These are phyloP conservation scores for Stagonosporopsis tanaceti DNA, from an alignment of 2,329 filamentous ascomycete genomes.

Conservation along the genomic window DNA sequence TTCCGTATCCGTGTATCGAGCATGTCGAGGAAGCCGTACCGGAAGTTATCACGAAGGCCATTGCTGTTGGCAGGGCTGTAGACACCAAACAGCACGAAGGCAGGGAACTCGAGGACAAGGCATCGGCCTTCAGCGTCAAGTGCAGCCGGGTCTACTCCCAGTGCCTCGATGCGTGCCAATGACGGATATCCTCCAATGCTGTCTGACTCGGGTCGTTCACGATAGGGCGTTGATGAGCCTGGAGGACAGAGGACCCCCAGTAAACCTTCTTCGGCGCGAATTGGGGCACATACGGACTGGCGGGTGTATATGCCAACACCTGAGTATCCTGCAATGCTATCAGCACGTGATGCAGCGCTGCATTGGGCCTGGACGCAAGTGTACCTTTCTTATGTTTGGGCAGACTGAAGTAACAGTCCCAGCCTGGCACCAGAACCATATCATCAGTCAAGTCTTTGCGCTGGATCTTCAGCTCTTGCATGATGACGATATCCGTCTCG, in stretches of 20 bases:
- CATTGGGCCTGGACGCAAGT: not conserved
- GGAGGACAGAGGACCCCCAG: conserved; percentile 80
- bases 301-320: conserved; percentile 95
- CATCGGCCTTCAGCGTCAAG: conserved; percentile 93
- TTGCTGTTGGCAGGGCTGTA: conserved; percentile 93
- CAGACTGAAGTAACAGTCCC: conserved; percentile 96
- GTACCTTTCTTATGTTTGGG: conserved; percentile 91
- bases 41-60: conserved; percentile 82
- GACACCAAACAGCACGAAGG: conserved; percentile 90
- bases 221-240: conserved; percentile 73
- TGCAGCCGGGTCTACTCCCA: conserved; percentile 69
- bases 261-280: conserved; percentile 93
- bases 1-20: conserved; percentile 88
- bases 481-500: conserved; percentile 89
- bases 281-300: conserved; percentile 83
- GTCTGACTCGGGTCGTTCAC: conserved; percentile 74
- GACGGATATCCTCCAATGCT: conserved; percentile 90
- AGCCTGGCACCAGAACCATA: conserved; percentile 93
- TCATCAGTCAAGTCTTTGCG: conserved; percentile 90
- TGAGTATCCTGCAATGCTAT: conserved; percentile 75
- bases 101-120: conserved; percentile 89
- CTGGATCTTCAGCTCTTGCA: conserved; percentile 97
- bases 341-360: conserved; percentile 19
- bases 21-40: conserved; percentile 78
- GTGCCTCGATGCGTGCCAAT: conserved; percentile 68